Percentiles rank a stretch among this genome's conserved stretches.
These are phyloP conservation scores for Pythium myriotylum DNA, from an alignment of 352 stramenopile genomes.

Conservation along the genomic window DNA sequence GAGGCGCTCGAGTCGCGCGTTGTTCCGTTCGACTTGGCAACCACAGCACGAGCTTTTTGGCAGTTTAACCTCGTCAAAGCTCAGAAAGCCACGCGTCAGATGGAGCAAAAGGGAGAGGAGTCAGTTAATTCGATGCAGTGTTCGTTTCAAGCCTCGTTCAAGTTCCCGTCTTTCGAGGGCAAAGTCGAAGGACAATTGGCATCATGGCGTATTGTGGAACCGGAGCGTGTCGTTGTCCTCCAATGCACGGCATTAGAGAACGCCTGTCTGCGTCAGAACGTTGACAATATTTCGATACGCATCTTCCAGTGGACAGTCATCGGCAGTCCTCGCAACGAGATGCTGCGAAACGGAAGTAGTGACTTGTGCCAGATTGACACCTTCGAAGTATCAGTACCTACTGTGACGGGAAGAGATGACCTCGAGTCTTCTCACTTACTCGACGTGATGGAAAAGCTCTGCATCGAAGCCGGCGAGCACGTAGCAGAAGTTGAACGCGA, in stretches of 20 bases:
- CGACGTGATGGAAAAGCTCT: neutral
- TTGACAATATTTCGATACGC: neutral
- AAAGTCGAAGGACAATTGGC: neutral
- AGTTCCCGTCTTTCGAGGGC: neutral
- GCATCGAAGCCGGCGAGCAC: neutral
- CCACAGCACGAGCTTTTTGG: slow-evolving; percentile 10
- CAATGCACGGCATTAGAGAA: neutral
- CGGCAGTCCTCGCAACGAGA: neutral
- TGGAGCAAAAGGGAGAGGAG: neutral
- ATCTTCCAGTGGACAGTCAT: slow-evolving; percentile 5
- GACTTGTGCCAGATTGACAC: slow-evolving; percentile 2
- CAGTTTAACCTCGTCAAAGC: neutral
- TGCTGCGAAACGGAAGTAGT: neutral
- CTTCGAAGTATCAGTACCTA: neutral
- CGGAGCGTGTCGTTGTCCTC: neutral
- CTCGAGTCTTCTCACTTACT: neutral
- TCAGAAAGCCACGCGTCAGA: neutral
- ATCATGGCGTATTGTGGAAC: neutral
- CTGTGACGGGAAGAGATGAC: too few species aligned
- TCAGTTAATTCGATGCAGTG: neutral
- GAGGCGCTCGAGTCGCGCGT: slow-evolving; percentile 6
- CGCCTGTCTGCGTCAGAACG: neutral
- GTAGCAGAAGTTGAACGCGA: neutral
- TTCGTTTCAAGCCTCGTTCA: neutral
- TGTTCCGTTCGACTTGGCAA: slow-evolving; percentile 8